These are phyloP conservation scores for Dryadomyces quercivorus DNA, from an alignment of 2,329 filamentous ascomycete genomes.

Conservation along the genomic window DNA sequence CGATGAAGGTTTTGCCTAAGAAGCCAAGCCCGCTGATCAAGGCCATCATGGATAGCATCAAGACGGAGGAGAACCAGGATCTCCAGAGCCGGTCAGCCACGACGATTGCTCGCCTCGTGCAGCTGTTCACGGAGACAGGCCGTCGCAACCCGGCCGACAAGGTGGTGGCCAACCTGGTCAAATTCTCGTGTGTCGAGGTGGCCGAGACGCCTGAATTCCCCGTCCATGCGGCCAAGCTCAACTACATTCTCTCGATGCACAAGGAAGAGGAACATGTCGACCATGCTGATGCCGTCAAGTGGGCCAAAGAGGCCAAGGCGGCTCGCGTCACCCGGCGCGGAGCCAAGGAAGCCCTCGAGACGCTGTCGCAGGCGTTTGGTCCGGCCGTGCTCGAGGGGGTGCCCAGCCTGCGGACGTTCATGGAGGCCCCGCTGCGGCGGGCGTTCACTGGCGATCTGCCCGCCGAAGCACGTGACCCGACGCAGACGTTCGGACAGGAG, in stretches of 20 bases:
- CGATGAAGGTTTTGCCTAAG: constrained; percentile 80
- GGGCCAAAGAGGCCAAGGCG: constrained; percentile 77
- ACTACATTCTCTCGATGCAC: constrained; percentile 79
- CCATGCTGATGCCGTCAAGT: constrained; percentile 80
- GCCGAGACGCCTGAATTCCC: constrained; percentile 94
- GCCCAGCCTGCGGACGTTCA: constrained; percentile 67
- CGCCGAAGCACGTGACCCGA: constrained; percentile 57
- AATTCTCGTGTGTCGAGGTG: constrained; percentile 95
- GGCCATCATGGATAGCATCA: constrained; percentile 96
- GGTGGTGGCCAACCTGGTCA: constrained; percentile 87
- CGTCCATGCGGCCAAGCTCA: constrained; percentile 65
- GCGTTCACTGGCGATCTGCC: constrained; percentile 66
- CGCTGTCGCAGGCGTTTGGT: constrained; percentile 71
- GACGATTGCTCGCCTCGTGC: constrained; percentile 76
- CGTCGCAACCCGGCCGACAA: constrained; percentile 85
- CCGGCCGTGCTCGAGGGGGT: constrained; percentile 66
- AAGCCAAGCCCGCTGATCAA: constrained; percentile 90
- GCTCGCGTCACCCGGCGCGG: constrained; percentile 85
- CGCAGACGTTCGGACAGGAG: constrained; percentile 72
- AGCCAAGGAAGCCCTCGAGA: constrained; percentile 87
- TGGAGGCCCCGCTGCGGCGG: constrained; percentile 66
- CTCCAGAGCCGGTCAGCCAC: constrained; percentile 77
- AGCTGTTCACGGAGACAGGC: constrained; percentile 68
- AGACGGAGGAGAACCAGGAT: constrained; percentile 82
- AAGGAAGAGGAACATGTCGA: constrained; percentile 96